A percentile compares a stretch with the other conserved stretches of the same genome.
Conservation (phyloP, 2,329 filamentous ascomycete genomes). For the Paramyrothecium sp. region DNA sequence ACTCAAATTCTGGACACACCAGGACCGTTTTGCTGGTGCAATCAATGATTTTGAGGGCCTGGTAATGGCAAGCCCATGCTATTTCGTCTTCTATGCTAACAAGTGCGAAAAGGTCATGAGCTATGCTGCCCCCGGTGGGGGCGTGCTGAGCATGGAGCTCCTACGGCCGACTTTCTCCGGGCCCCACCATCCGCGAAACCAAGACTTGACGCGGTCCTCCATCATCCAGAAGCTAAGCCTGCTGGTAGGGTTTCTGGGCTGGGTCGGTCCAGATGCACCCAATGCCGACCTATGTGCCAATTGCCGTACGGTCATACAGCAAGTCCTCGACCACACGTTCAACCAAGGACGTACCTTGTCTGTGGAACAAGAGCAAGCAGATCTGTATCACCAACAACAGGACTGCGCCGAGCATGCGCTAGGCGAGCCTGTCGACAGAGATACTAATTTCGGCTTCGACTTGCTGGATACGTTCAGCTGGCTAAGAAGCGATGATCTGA, state of each 20-base stretch:
- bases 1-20: constrained; percentile 44
- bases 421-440: constrained; percentile 14
- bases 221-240: constrained; percentile 51
- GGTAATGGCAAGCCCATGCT: constrained; percentile 19
- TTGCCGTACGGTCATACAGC: constrained; percentile 43
- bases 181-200: constrained; percentile 18
- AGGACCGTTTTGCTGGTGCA: constrained; percentile 36
- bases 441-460: constrained; percentile 38
- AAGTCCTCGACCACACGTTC: constrained; percentile 47
- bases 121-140: constrained; percentile 45
- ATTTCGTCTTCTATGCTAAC: not conserved
- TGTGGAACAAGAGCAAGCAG: constrained; percentile 4
- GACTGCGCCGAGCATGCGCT: not conserved
- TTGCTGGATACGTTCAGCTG: constrained; percentile 45
- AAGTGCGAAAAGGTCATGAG: constrained; percentile 29
- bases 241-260: constrained; percentile 47
- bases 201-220: constrained; percentile 37
- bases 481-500: constrained; percentile 18
- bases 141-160: constrained; percentile 48
- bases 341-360: constrained; percentile 26
- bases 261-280: constrained; percentile 43
- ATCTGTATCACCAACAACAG: not conserved
- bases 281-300: constrained; percentile 43
- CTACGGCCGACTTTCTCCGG: constrained; percentile 34
- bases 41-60: constrained; percentile 43